phyloP scores from a whole-genome alignment of 2,329 filamentous ascomycete species.

The Penicillium sp. region DNA sequence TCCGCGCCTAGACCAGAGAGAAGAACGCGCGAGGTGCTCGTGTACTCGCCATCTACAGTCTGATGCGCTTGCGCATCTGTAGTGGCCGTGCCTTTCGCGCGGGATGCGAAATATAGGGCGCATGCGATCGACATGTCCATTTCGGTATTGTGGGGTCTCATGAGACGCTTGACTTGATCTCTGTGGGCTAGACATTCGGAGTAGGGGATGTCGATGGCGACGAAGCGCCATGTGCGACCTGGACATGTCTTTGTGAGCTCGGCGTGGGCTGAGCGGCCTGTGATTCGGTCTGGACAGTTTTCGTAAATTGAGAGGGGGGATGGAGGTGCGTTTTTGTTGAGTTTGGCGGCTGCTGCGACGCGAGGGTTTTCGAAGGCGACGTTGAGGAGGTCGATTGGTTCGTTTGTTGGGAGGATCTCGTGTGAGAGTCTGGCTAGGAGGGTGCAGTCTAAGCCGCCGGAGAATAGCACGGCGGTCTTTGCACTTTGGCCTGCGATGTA shows the following conservation, averaged over 20 bases:
- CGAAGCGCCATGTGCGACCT: slow-evolving; percentile 74
- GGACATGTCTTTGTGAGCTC: slow-evolving; percentile 73
- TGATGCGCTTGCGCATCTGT: slow-evolving; percentile 9
- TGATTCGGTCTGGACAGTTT: slow-evolving; percentile 84
- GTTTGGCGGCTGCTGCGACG: slow-evolving; percentile 58
- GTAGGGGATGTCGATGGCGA: slow-evolving; percentile 79
- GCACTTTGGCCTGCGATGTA: slow-evolving; percentile 28
- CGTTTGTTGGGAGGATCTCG: slow-evolving; percentile 67
- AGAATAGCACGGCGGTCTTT: slow-evolving; percentile 79
- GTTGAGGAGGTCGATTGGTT: slow-evolving; percentile 85
- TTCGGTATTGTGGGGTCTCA: slow-evolving; percentile 92
- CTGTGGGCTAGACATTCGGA: slow-evolving; percentile 70
- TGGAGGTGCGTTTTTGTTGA: slow-evolving; percentile 38
- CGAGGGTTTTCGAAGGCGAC: slow-evolving; percentile 96
- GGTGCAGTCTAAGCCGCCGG: slow-evolving; percentile 90
- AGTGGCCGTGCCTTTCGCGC: slow-evolving; percentile 61
- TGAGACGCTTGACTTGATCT: slow-evolving; percentile 69
- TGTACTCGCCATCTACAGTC: slow-evolving; percentile 47
- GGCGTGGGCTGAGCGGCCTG: slow-evolving; percentile 75
- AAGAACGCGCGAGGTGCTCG: slow-evolving; percentile 75
- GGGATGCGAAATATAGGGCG: slow-evolving; percentile 91
- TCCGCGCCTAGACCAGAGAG: slow-evolving; percentile 93
- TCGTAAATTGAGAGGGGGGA: slow-evolving; percentile 60
- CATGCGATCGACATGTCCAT: slow-evolving; percentile 96
- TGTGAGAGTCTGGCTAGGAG: slow-evolving; percentile 79